Percentiles rank a stretch among this genome's conserved stretches.
These are phyloP conservation scores for Handroanthus guayacan DNA, from an alignment of 257 asterid species.

Conservation along the genomic window DNA sequence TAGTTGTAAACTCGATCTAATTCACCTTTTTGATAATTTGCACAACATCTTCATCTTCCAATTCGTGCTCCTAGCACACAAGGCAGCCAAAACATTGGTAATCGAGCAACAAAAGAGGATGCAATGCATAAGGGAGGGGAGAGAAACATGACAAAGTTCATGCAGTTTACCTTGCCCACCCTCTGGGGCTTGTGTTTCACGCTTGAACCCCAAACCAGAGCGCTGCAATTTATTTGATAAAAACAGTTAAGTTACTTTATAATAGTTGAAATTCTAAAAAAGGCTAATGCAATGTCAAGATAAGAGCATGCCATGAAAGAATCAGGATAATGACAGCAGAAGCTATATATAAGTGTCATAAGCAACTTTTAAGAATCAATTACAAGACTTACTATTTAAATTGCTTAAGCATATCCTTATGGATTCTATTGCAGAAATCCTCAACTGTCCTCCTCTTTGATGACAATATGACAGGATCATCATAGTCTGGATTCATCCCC, in stretches of 20 bases:
- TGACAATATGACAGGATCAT: slow-evolving; percentile 95
- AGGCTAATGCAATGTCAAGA: not conserved
- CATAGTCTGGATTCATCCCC: slow-evolving; percentile 99
- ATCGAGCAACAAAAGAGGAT: not conserved
- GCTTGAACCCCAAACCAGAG: slow-evolving; percentile 99
- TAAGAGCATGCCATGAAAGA: not conserved
- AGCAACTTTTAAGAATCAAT: too few species aligned
- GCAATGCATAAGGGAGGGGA: not conserved
- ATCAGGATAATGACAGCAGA: not conserved
- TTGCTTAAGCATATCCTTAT: slow-evolving; percentile 97
- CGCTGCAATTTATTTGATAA: slow-evolving; percentile 56
- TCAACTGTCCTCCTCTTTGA: slow-evolving; percentile 87
- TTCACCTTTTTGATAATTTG: slow-evolving; percentile 91
- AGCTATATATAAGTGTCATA: not conserved
- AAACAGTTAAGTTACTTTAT: slow-evolving; percentile 34
- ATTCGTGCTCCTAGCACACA: slow-evolving; percentile 82
- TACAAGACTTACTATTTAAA: slow-evolving; percentile 75
- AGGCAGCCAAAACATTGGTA: not conserved
- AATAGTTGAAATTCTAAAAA: slow-evolving; percentile 11
- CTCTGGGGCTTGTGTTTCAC: slow-evolving; percentile 99
- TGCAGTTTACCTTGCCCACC: slow-evolving; percentile 81
- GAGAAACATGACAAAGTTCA: not conserved
- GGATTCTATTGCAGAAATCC: slow-evolving; percentile 91
- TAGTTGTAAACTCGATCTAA: not conserved
- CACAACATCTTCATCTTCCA: slow-evolving; percentile 98